phyloP scores from a whole-genome alignment of 2,329 filamentous ascomycete genomes.

The Phaeosphaeria sp. region DNA sequence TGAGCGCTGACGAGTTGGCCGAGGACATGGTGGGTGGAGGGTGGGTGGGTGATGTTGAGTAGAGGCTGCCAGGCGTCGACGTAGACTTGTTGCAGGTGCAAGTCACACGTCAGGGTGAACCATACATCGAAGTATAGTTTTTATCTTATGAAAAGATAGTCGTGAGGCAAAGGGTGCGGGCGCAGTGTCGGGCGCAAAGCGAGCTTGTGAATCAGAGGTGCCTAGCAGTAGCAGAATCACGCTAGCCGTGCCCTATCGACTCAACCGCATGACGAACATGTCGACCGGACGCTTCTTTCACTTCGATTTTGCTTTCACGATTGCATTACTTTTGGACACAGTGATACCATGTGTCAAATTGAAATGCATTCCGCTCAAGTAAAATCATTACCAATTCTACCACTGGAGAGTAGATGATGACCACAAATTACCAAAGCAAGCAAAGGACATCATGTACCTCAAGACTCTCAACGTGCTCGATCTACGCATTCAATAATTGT shows the following conservation, averaged over 20 bases:
- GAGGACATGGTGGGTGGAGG: slow-evolving; percentile 24
- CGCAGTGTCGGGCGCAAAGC: slow-evolving; percentile 17
- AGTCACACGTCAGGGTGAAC: not conserved
- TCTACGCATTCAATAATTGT: not conserved
- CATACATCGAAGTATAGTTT: not conserved
- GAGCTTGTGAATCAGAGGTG: slow-evolving; percentile 13
- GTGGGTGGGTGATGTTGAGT: not conserved
- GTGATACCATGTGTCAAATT: no score
- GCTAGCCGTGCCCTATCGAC: slow-evolving; percentile 39
- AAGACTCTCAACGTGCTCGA: not conserved
- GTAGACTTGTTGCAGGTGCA: not conserved
- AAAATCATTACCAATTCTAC: no score
- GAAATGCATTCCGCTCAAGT: no score
- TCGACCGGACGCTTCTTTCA: not conserved
- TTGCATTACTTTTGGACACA: no score
- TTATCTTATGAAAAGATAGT: not conserved
- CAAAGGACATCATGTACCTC: not conserved
- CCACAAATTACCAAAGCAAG: no score
- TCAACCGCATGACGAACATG: slow-evolving; percentile 15
- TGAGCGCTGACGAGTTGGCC: slow-evolving; percentile 64
- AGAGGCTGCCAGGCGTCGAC: not conserved
- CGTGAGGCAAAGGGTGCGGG: slow-evolving; percentile 3
- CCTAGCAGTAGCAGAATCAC: slow-evolving; percentile 26
- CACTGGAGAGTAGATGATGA: no score
- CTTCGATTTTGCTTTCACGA: no score